Evolutionary conservation across 495 filamentous ascomycete genomes (phyloP).

Genomic region (Aspergillus bridgeri): DNA sequence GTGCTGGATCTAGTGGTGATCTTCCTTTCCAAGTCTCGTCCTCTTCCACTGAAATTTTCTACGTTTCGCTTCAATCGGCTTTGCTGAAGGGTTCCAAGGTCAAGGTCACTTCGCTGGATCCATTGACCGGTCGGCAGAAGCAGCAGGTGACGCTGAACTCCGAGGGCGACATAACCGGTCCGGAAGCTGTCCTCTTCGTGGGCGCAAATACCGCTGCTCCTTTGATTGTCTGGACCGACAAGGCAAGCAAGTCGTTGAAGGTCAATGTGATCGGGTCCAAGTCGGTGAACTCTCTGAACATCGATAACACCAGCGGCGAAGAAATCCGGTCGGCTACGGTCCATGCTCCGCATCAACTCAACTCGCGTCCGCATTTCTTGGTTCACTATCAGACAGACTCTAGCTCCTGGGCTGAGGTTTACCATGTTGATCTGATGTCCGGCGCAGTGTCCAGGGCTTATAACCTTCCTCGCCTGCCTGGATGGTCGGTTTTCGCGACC

Average conservation of each 20-base stretch:
- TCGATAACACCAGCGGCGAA: constrained; percentile 52
- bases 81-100: constrained; percentile 65
- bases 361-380: constrained; percentile 73
- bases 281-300: constrained; percentile 45
- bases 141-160: constrained; percentile 65
- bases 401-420: constrained; percentile 80
- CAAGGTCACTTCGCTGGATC: constrained; percentile 69
- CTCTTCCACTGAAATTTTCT: constrained; percentile 68
- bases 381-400: constrained; percentile 72
- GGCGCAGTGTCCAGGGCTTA: constrained; percentile 68
- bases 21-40: constrained; percentile 75
- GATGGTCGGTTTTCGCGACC: constrained; percentile 71
- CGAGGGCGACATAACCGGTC: constrained; percentile 65
- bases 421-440: constrained; percentile 70
- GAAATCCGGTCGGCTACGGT: constrained; percentile 64
- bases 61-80: constrained; percentile 70
- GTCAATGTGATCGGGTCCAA: constrained; percentile 80
- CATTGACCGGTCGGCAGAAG: constrained; percentile 61
- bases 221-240: constrained; percentile 79
- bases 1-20: constrained; percentile 49
- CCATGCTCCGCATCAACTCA: constrained; percentile 67
- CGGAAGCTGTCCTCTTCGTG: constrained; percentile 71
- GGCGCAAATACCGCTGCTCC: constrained; percentile 81
- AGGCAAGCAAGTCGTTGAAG: constrained; percentile 60
- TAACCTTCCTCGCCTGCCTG: constrained; percentile 62